These are phyloP conservation scores for Chiua sp. DNA, from an alignment of 1,284 basidiomycete genomes.

Conservation along the genomic window DNA sequence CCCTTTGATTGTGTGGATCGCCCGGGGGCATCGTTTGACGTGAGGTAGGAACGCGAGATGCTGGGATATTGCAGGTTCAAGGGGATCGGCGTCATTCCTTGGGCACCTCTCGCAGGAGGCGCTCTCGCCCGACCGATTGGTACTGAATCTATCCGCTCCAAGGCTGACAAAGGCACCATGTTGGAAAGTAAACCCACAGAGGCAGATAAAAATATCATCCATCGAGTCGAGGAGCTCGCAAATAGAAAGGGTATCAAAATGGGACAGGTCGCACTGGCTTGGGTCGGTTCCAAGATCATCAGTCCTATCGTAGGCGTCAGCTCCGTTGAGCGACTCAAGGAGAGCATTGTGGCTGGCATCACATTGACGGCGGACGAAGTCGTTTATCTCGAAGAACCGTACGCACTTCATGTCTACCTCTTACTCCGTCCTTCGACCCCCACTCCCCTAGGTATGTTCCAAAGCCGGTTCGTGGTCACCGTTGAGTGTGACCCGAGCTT, in stretches of 20 bases:
- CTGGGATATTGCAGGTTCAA: constrained; percentile 50
- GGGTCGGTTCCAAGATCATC: constrained; percentile 42
- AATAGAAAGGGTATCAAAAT: constrained; percentile 44
- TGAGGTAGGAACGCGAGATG: constrained; percentile 51
- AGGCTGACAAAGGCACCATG: constrained; percentile 30
- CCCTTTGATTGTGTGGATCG: too few relatives aligned
- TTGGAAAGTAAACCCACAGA: constrained; percentile 35
- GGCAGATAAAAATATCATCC: constrained; percentile 43
- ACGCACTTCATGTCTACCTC: constrained; percentile 4
- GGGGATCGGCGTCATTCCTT: constrained; percentile 53
- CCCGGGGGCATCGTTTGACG: neutral
- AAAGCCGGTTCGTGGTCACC: constrained; percentile 25
- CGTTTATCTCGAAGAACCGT: constrained; percentile 38
- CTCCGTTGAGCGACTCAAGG: constrained; percentile 29
- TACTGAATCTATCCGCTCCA: constrained; percentile 24
- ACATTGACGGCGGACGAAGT: constrained; percentile 33
- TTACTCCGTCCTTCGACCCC: neutral
- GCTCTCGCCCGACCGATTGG: constrained; percentile 45
- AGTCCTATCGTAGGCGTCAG: constrained; percentile 45
- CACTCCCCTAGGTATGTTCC: constrained; percentile 23
- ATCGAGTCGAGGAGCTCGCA: constrained; percentile 47
- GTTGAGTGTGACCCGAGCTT: neutral
- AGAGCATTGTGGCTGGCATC: constrained; percentile 26
- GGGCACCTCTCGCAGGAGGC: constrained; percentile 45
- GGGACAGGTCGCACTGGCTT: constrained; percentile 48